Evolutionary conservation across 1,139 yeast species (phyloP).

Genomic region (Wickerhamiella infanticola): DNA sequence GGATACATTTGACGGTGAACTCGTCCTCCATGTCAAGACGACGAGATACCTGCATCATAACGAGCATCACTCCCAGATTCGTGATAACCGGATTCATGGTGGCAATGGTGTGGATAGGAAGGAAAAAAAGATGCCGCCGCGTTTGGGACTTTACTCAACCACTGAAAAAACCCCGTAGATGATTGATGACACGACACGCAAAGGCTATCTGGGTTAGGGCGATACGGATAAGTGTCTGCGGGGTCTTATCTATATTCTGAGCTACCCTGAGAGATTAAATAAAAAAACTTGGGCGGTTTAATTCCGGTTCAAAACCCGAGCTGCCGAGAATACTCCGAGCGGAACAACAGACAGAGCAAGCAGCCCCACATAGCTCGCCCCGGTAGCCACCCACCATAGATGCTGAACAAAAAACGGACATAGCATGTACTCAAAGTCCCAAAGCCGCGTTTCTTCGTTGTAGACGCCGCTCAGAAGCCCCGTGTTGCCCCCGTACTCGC

Average conservation of each 20-base stretch:
- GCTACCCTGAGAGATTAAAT: no score
- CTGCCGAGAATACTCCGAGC: background rate
- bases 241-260: no score
- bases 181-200: background rate
- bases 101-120: background rate
- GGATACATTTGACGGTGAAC: slow-evolving; percentile 53
- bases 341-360: background rate
- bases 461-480: slow-evolving; percentile 69
- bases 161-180: background rate
- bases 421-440: slow-evolving; percentile 56
- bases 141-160: background rate
- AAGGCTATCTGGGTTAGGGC: background rate
- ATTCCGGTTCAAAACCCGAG: background rate
- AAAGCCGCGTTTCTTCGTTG: slow-evolving; percentile 25
- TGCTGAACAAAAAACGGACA: slow-evolving; percentile 86
- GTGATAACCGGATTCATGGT: slow-evolving; percentile 60
- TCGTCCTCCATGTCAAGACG: slow-evolving; percentile 84
- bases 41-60: slow-evolving; percentile 94
- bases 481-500: slow-evolving; percentile 80
- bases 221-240: background rate
- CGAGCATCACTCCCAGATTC: slow-evolving; percentile 81
- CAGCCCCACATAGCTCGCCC: slow-evolving; percentile 33
- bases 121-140: background rate
- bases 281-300: no score
- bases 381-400: slow-evolving; percentile 85